Percentiles rank a stretch among this genome's conserved stretches.
Evolutionary conservation across 2,329 filamentous ascomycete genomes (phyloP).

Genomic region (Colletotrichum graminicola): DNA sequence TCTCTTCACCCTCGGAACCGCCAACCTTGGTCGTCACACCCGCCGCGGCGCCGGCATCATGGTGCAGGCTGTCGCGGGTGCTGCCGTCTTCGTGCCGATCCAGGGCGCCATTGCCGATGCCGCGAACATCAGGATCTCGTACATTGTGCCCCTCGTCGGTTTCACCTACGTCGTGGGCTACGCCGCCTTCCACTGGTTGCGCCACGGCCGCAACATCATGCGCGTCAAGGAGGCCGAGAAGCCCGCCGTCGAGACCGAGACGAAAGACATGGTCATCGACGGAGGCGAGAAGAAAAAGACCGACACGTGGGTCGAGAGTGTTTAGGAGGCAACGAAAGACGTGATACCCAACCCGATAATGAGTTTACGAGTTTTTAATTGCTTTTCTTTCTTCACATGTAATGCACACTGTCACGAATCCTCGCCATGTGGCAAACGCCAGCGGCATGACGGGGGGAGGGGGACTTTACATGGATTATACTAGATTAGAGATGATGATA

Average conservation of each 20-base stretch:
- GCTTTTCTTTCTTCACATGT: not conserved
- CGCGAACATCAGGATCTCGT: constrained; percentile 55
- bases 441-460: not conserved
- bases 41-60: constrained; percentile 78
- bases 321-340: not conserved
- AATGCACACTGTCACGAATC: not conserved
- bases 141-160: constrained; percentile 57
- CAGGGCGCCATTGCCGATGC: constrained; percentile 60
- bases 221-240: constrained; percentile 48
- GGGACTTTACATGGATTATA: not conserved
- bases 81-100: constrained; percentile 67
- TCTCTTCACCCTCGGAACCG: constrained; percentile 69
- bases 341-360: not conserved
- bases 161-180: constrained; percentile 55
- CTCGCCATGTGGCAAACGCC: not conserved
- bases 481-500: not conserved
- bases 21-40: constrained; percentile 77
- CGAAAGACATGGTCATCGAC: not conserved
- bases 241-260: constrained; percentile 36
- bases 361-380: constrained; percentile 14
- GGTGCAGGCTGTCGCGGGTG: constrained; percentile 66
- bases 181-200: constrained; percentile 49
- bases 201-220: constrained; percentile 49
- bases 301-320: constrained; percentile 28
- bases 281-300: constrained; percentile 21